Evolutionary conservation across 345 rosid genomes (phyloP).

Genomic region (Erodium maritimum): DNA sequence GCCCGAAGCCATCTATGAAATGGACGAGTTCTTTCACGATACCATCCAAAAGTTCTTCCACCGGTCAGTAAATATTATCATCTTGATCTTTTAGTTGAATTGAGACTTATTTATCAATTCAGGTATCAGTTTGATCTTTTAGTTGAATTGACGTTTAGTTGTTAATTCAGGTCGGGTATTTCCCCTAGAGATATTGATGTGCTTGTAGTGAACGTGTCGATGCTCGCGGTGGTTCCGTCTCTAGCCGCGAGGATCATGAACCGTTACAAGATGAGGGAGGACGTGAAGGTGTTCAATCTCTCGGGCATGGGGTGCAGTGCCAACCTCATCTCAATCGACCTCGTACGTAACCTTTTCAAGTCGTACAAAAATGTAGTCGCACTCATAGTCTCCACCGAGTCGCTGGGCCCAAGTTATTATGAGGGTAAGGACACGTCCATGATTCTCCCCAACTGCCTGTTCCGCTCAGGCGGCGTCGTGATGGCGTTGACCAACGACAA

Average conservation of each 20-base stretch:
- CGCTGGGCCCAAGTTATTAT: constrained; percentile 20
- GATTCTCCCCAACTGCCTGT: constrained; percentile 76
- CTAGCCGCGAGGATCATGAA: constrained; percentile 50
- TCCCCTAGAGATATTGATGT: too few relatives aligned
- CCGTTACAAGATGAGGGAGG: constrained; percentile 63
- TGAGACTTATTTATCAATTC: too few relatives aligned
- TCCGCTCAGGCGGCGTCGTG: constrained; percentile 77
- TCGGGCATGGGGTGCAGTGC: constrained; percentile 98
- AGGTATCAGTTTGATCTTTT: too few relatives aligned
- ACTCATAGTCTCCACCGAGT: too few relatives aligned
- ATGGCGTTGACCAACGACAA: constrained; percentile 11
- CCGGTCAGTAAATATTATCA: constrained; percentile 17
- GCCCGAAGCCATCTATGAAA: constrained; percentile 50
- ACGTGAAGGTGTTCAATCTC: constrained; percentile 52
- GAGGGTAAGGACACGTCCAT: constrained; percentile 69
- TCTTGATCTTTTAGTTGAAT: too few relatives aligned
- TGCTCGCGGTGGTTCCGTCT: constrained; percentile 22
- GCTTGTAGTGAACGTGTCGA: too few relatives aligned
- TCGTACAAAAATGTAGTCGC: too few relatives aligned
- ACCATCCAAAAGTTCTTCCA: constrained; percentile 44
- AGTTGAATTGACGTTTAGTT: too few relatives aligned
- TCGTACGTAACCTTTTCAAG: too few relatives aligned
- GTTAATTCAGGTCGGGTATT: too few relatives aligned
- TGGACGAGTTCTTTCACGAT: constrained; percentile 73
- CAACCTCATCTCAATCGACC: constrained; percentile 30